Evolutionary conservation across 495 filamentous ascomycete species (phyloP), one percentile per base, ranked within the genome.

Genomic region (Penicillium longicatenatum): DNA sequence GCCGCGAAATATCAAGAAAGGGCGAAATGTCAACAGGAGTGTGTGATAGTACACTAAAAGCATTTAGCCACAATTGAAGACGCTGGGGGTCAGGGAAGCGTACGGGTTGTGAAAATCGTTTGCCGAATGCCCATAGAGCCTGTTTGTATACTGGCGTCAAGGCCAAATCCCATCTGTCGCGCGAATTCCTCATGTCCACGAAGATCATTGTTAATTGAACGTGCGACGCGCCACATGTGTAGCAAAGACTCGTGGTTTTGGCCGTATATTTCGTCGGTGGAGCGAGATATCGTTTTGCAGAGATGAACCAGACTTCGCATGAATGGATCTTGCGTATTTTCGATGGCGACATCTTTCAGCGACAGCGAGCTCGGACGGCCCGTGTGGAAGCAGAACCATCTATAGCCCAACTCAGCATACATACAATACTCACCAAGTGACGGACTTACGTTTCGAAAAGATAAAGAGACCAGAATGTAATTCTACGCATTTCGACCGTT

Each of bases 1-100:
- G 3, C 73, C 76, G 1, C 76, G 70, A 47, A 79, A 77, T 9
- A 79, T 77, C 20, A 79, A 48, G 54, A 79, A 79, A 8, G 75
- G 77, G 0, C 77, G 70, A 51, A 75, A 78, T 1, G 77, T 79
- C 2, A 79, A 61, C 11, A 78, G 69, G 7, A 76, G 57, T 1
- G 66, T 72, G 41, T 72, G 72, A 37, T 78, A 74, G 39, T 78
- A 79, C 4, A 77, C 77, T 79, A 17, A 19, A 17, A n/a, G 17
- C 4, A 14, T 3, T 64, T 35, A 45, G 26, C 29, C 19, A 29
- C 48, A 48, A 26, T 35, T 11, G 16, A n/a, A n/a, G 6, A 20
- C 10, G 30, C 1, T 33, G n/a, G 17, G 17, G n/a, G 21, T 10
- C 12, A 24, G 19, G 16, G n/a, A 39, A 42, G 33, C 39, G 54